Base-by-base conservation (phyloP, 192 early-diverging fungal genomes). In the Diversispora epigaea region DNA sequence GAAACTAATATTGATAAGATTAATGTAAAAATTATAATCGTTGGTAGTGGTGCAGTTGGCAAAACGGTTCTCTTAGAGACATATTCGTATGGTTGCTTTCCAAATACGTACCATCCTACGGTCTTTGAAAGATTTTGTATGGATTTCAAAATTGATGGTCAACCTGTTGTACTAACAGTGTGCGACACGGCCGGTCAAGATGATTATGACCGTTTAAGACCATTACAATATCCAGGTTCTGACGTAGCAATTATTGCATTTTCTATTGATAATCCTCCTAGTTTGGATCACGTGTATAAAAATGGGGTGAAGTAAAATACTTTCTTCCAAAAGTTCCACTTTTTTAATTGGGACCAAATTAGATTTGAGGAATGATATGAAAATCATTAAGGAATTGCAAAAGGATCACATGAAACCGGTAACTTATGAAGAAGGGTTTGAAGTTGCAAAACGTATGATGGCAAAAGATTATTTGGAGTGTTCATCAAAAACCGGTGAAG, bases 41-140 rank as follows among this genome's bases (percentile, higher is more conserved):
- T 91, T 46, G 91, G 91, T 76, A 89, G 91, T 80, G 89, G 89
- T 87, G 88, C 87, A 56, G 89, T 91, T 75, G 89, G 89, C 62
- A 90, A 92, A 84, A 87, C 85, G 85, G 17, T 15, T 58, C 87
- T 98, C 41, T 87, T 98, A 76, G 96, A 96, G 77, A 94, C 93
- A 61, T 98, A 98, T 82, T 96, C 96, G 67, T 96, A 95, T 49
- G 96, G 96, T 87, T 95, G 94, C 81, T 96, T 96, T 81, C 96
- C 96, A 19, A 92, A 90, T 57, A 95, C 96, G 88, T 98, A 98
- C 79, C 93, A 95, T 43, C 96, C 96, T 32, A 98, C 96, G 87
- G 91, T 93, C n/a, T 98, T 98, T 87, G 96, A 98, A 85, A 97
- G 97, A 81, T 98, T 97, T 88, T 94, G 95, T 66, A 95, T 96